These are phyloP conservation scores for Globisporangium takayamanum DNA, from an alignment of 352 stramenopile species.

Conservation along the genomic window DNA sequence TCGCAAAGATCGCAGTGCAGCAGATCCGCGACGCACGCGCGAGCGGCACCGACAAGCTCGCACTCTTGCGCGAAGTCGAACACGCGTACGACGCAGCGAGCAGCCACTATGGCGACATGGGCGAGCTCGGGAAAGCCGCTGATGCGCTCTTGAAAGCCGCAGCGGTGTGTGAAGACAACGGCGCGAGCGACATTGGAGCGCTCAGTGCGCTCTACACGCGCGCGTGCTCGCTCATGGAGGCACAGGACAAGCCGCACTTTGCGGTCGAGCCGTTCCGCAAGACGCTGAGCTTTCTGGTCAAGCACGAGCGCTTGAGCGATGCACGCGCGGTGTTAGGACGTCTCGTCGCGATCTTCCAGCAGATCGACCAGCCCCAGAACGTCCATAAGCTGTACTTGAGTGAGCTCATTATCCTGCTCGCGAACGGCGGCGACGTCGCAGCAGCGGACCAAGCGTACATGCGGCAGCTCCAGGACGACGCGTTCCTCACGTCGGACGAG, in stretches of 20 bases:
- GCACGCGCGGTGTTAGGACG: conserved; percentile 40
- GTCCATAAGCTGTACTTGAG: conserved; percentile 72
- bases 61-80: conserved; percentile 39
- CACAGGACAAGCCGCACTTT: conserved; percentile 80
- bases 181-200: conserved; percentile 25
- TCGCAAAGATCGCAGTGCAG: conserved; percentile 64
- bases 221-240: conserved; percentile 68
- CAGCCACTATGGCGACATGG: conserved; percentile 72
- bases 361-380: conserved; percentile 62
- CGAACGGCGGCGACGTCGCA: conserved; percentile 47
- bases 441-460: conserved; percentile 74
- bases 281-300: conserved; percentile 66
- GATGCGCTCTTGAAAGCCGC: conserved; percentile 70
- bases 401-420: conserved; percentile 55
- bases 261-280: conserved; percentile 77
- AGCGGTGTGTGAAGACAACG: conserved; percentile 35
- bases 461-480: conserved; percentile 69
- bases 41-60: conserved; percentile 15
- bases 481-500: conserved; percentile 67
- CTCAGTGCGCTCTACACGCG: conserved; percentile 53
- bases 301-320: conserved; percentile 41
- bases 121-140: conserved; percentile 75
- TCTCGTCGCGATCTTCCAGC: conserved; percentile 44
- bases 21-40: conserved; percentile 56
- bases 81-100: conserved; percentile 58